Evolutionary conservation across 805 yeast genomes (phyloP).

Genomic region (Yamadazyma takamatsuzukensis): DNA sequence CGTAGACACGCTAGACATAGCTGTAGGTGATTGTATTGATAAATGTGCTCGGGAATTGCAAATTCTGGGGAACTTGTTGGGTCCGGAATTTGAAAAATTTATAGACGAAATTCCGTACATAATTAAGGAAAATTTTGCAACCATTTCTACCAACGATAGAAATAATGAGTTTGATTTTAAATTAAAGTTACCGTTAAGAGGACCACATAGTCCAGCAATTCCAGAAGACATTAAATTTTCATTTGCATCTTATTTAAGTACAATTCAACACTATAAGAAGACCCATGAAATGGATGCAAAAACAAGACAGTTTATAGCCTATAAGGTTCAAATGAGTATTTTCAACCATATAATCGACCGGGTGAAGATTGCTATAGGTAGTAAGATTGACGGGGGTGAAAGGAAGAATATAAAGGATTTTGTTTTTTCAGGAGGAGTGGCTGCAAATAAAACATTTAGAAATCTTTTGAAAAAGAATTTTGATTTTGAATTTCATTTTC

Average conservation of each 20-base stretch:
- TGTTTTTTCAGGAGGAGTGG: constrained; percentile 94
- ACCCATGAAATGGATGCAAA: constrained; percentile 13
- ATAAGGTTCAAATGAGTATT: constrained; percentile 57
- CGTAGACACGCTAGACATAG: constrained; percentile 77
- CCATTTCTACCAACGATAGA: constrained; percentile 17
- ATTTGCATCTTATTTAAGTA: constrained; percentile 72
- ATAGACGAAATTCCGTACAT: constrained; percentile 32
- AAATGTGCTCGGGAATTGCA: constrained; percentile 89
- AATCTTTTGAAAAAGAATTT: constrained; percentile 36
- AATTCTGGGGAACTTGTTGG: constrained; percentile 76
- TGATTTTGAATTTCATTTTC: constrained; percentile 51
- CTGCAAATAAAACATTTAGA: constrained; percentile 63
- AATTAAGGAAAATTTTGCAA: constrained; percentile 20
- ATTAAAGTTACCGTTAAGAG: constrained; percentile 29
- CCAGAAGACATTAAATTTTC: constrained; percentile 49
- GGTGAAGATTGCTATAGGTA: constrained; percentile 47
- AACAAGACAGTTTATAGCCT: constrained; percentile 50
- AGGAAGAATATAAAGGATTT: constrained; percentile 54
- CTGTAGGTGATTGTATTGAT: constrained; percentile 91
- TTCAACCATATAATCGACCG: constrained; percentile 73
- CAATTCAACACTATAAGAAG: constrained; percentile 34
- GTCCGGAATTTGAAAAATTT: constrained; percentile 70
- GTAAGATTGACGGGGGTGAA: constrained; percentile 36
- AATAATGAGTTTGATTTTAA: constrained; percentile 23
- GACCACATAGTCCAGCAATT: constrained; percentile 23